Percentiles rank a stretch among this genome's conserved stretches.
These are phyloP conservation scores for Periglandula ipomoeae DNA, from an alignment of 2,329 filamentous ascomycete species.

Conservation along the genomic window DNA sequence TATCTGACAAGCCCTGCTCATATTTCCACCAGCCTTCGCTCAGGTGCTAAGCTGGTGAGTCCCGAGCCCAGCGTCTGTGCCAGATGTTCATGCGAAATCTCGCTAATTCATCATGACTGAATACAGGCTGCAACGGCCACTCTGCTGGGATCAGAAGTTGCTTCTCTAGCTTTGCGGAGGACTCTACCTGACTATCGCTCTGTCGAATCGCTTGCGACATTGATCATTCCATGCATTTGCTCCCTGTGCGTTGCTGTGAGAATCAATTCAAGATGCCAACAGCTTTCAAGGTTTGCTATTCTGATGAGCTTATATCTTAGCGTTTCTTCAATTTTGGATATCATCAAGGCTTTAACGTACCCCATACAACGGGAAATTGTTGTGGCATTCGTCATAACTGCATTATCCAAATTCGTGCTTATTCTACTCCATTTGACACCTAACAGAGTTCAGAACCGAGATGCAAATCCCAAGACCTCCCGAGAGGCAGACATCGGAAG, in stretches of 20 bases:
- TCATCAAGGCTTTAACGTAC: slow-evolving; percentile 24
- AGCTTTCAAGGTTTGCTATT: slow-evolving; percentile 28
- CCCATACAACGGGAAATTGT: slow-evolving; percentile 9
- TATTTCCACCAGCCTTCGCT: slow-evolving; percentile 3
- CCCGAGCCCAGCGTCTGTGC: not conserved
- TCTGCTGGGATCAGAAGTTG: slow-evolving; percentile 19
- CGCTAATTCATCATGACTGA: not conserved
- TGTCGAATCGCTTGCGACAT: slow-evolving; percentile 15
- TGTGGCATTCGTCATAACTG: slow-evolving; percentile 20
- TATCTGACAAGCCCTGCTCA: slow-evolving; percentile 28
- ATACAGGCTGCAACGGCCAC: slow-evolving; percentile 13
- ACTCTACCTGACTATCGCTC: slow-evolving; percentile 12
- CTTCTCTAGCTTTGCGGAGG: slow-evolving; percentile 15
- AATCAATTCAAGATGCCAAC: slow-evolving; percentile 24
- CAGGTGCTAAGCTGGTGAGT: slow-evolving; percentile 15
- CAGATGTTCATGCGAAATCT: no score
- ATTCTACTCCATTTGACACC: slow-evolving; percentile 26
- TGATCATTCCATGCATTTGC: slow-evolving; percentile 19
- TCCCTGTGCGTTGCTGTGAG: slow-evolving; percentile 16
- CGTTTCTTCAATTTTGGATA: slow-evolving; percentile 30
- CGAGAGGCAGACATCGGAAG: slow-evolving; percentile 13
- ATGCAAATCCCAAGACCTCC: not conserved
- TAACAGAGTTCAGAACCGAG: slow-evolving; percentile 3
- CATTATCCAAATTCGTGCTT: slow-evolving; percentile 23
- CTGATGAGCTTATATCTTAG: slow-evolving; percentile 30